These are phyloP conservation scores for Apium graveolens DNA, from an alignment of 129 eudicot species.

Conservation along the genomic window DNA sequence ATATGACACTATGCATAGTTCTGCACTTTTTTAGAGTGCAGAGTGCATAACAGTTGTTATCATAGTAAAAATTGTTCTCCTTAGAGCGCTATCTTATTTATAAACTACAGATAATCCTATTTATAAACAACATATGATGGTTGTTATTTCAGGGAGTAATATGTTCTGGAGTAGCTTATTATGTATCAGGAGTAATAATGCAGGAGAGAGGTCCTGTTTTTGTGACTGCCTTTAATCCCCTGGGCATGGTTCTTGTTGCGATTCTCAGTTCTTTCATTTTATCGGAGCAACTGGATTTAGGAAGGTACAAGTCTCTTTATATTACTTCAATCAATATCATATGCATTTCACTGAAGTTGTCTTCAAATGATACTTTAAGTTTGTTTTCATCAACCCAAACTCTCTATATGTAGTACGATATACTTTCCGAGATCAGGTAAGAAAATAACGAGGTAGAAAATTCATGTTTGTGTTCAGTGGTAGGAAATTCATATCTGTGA, in stretches of 20 bases:
- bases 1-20: too few relatives aligned
- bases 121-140: neutral
- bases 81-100: too few relatives aligned
- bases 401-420: too few relatives aligned
- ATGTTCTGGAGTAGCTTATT: conserved; percentile 76
- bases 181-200: conserved; percentile 61
- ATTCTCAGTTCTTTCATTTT: conserved; percentile 53
- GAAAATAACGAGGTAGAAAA: too few relatives aligned
- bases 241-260: conserved; percentile 79
- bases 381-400: neutral
- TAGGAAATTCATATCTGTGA: too few relatives aligned
- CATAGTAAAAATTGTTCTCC: too few relatives aligned
- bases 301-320: conserved; percentile 41
- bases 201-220: conserved; percentile 78
- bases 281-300: conserved; percentile 57
- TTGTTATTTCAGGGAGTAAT: conserved; percentile 61
- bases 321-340: neutral
- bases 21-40: too few relatives aligned
- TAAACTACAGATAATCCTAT: too few relatives aligned
- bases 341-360: neutral
- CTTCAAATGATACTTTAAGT: neutral
- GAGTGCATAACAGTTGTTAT: too few relatives aligned
- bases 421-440: neutral
- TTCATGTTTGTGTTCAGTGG: too few relatives aligned
- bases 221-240: conserved; percentile 76